A percentile compares a stretch with the other conserved stretches of the same genome.
phyloP scores from a whole-genome alignment of 306 rosid species.

The Acmispon strigosus region DNA sequence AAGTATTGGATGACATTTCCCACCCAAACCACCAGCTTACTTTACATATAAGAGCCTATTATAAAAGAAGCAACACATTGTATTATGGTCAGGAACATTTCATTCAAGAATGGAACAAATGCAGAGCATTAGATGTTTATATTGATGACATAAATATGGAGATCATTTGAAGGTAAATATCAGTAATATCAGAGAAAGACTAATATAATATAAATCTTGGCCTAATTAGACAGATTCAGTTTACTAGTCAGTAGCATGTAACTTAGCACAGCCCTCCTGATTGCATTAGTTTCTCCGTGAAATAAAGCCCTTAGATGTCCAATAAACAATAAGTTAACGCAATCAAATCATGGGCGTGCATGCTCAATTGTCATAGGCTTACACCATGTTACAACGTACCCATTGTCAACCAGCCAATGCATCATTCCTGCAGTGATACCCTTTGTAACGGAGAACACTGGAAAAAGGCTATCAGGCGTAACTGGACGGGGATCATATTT shows the following conservation, averaged over 20 bases:
- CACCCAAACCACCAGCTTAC: background rate
- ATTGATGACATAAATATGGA: background rate
- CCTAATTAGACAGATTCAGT: background rate
- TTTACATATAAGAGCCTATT: background rate
- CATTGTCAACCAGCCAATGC: slow-evolving; percentile 94
- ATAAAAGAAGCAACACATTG: background rate
- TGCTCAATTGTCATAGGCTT: background rate
- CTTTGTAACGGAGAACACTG: slow-evolving; percentile 91
- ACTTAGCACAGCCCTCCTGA: background rate
- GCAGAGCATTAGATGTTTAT: background rate
- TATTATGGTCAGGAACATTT: background rate
- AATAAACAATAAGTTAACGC: background rate
- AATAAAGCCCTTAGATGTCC: background rate
- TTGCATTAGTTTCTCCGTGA: background rate
- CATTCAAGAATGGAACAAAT: background rate
- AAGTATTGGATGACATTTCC: background rate
- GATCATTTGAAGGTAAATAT: background rate
- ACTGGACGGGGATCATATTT: slow-evolving; percentile 99
- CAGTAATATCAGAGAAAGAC: background rate
- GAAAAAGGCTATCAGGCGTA: slow-evolving; percentile 87
- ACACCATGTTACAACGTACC: slow-evolving; percentile 42
- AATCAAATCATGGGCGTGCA: slow-evolving; percentile 4
- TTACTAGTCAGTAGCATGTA: background rate
- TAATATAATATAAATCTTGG: background rate
- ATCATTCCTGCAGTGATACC: slow-evolving; percentile 92